Evolutionary conservation across 306 rosid species (phyloP), one percentile per base, ranked within the genome.

Genomic region (Citrullus amarus): DNA sequence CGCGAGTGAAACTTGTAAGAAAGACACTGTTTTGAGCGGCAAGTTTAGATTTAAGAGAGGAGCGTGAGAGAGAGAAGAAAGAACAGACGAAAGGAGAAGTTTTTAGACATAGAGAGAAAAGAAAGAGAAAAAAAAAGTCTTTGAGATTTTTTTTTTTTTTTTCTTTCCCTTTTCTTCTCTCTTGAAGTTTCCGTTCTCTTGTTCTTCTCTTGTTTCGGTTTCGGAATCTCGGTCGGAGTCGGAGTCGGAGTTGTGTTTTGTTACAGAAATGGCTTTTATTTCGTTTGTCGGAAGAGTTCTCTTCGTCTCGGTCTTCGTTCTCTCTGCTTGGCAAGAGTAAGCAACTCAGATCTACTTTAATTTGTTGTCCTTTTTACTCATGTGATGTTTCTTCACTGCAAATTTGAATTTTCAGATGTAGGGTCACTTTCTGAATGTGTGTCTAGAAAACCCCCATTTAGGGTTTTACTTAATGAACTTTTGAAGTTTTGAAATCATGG

Each of bases 301-400:
- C 50, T 90, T 88, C 80, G 92, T 82, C 50, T 81, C 90, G 13
- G 82, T 90, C 72, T 90, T 90, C 86, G 80, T 87, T 61, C 82
- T 85, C 73, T 86, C 92, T 54, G 94, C 92, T 65, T 85, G 84
- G 86, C 90, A 86, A 81, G 90, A 90, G 92, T 90, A 80, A 85
- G 87, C 36, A 43, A 38, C 78, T 59, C 85, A 77, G 88, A 88
- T 83, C 88, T 84, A 63, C 56, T 58, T 63, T 18, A 69, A n/a
- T 34, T 51, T 32, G 2, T 18, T n/a, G 36, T 9, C 0, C 25
- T 71, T 34, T 5, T 55, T 5, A 28, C 0, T 15, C 32, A 4
- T 53, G 63, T 74, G 32, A 10, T 14, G 50, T 55, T 53, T 53
- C 16, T 15, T 10, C 63, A 53, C 50, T 74, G 30, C 2, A 34